Percentiles rank a stretch among this genome's conserved stretches.
Evolutionary conservation across 2,329 filamentous ascomycete genomes (phyloP).

Genomic region (Stemphylium beticola): DNA sequence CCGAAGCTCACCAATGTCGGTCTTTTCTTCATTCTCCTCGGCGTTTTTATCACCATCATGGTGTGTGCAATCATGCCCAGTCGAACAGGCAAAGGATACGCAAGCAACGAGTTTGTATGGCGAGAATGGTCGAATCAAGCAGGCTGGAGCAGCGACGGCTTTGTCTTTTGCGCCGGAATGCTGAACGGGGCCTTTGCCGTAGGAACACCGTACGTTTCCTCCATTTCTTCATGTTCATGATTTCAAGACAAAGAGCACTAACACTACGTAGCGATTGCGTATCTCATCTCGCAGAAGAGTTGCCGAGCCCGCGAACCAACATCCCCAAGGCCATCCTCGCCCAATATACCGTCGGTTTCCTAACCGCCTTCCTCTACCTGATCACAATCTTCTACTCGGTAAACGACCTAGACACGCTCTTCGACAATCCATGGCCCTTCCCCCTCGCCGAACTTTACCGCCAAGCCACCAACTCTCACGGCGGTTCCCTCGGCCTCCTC

Average conservation of each 20-base stretch:
- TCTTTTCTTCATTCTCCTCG: constrained; percentile 59
- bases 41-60: constrained; percentile 62
- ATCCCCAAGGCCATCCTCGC: constrained; percentile 51
- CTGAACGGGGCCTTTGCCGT: constrained; percentile 73
- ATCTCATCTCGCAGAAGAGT: constrained; percentile 67
- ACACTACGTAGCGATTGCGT: constrained; percentile 59
- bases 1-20: constrained; percentile 63
- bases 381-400: constrained; percentile 62
- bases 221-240: not conserved
- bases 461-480: constrained; percentile 52
- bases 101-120: constrained; percentile 53
- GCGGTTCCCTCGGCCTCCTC: constrained; percentile 53
- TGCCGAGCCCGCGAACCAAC: constrained; percentile 44
- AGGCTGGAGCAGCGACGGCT: constrained; percentile 58
- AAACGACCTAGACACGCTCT: constrained; percentile 62
- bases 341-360: constrained; percentile 46
- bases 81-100: constrained; percentile 51
- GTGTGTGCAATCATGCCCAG: constrained; percentile 63
- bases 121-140: constrained; percentile 55
- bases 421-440: constrained; percentile 58
- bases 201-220: constrained; percentile 58
- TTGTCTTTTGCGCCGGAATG: constrained; percentile 70
- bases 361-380: constrained; percentile 47
- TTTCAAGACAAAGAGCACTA: not conserved
- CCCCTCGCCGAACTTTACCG: constrained; percentile 72